phyloP scores from a whole-genome alignment of 1,139 yeast genomes.

The Taphrina flavorubra region DNA sequence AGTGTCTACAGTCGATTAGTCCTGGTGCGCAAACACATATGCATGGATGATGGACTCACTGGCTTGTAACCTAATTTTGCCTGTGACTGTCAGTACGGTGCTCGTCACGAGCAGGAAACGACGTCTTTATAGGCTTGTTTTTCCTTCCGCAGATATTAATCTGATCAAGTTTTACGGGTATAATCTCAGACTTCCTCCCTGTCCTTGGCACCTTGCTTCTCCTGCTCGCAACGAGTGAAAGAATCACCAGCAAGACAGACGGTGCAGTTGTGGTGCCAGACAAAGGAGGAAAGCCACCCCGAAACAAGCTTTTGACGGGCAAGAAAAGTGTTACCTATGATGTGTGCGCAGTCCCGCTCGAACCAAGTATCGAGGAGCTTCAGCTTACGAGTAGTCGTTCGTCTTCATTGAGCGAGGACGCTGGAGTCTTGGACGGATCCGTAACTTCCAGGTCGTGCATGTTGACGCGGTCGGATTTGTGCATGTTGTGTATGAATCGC shows the following conservation, averaged over 20 bases:
- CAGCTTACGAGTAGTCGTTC: constrained; percentile 39
- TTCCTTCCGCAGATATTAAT: constrained; percentile 42
- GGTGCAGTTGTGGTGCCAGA: too few species aligned
- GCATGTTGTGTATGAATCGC: background rate
- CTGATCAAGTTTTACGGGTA: constrained; percentile 42
- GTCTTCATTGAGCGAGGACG: constrained; percentile 35
- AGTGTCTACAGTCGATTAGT: constrained; percentile 19
- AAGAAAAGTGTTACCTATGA: constrained; percentile 32
- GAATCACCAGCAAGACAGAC: too few species aligned
- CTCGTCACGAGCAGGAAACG: constrained; percentile 25
- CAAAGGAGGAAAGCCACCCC: constrained; percentile 32
- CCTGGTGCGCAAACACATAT: background rate
- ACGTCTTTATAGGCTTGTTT: constrained; percentile 34
- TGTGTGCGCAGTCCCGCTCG: constrained; percentile 16
- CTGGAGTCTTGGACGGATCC: constrained; percentile 24
- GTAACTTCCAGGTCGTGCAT: constrained; percentile 19
- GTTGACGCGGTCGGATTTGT: constrained; percentile 13
- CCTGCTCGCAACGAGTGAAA: too few species aligned
- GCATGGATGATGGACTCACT: background rate
- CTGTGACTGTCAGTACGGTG: constrained; percentile 47
- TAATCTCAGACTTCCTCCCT: constrained; percentile 37
- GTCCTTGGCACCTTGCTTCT: too few species aligned
- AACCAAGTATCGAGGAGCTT: constrained; percentile 9
- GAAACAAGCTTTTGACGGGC: constrained; percentile 35
- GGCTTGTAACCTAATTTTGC: constrained; percentile 45